Percentiles rank a stretch among this genome's conserved stretches.
Evolutionary conservation across 768 basidiomycete genomes (phyloP).

Genomic region (Atractiella rhizophila): DNA sequence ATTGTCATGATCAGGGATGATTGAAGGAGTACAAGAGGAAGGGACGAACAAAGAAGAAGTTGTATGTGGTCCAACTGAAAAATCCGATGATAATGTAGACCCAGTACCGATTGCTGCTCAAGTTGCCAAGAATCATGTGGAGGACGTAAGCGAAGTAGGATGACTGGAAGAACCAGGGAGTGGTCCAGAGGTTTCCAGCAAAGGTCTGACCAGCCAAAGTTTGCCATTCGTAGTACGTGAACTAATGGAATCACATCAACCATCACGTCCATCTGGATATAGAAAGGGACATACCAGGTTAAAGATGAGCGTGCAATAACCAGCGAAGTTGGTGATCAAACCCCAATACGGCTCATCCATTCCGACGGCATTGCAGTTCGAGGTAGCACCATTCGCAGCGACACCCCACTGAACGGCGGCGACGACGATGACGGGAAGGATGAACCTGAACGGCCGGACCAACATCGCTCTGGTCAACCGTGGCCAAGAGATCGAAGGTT

Average conservation of each 20-base stretch:
- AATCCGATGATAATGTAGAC: slow-evolving; percentile 16
- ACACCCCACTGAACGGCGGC: slow-evolving; percentile 18
- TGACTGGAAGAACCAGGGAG: slow-evolving; percentile 19
- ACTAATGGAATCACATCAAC: slow-evolving; percentile 3
- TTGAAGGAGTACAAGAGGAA: neutral
- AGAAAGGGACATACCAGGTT: slow-evolving; percentile 11
- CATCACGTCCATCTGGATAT: neutral
- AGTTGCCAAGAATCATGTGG: slow-evolving; percentile 19
- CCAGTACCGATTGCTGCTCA: slow-evolving; percentile 18
- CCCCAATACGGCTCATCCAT: slow-evolving; percentile 19
- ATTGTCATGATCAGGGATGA: neutral
- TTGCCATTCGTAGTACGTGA: slow-evolving; percentile 15
- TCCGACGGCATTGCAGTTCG: slow-evolving; percentile 17
- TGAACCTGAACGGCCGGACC: slow-evolving; percentile 18
- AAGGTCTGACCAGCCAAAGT: slow-evolving; percentile 17
- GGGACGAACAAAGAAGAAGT: slow-evolving; percentile 14
- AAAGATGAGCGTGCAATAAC: slow-evolving; percentile 17
- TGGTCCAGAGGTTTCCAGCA: slow-evolving; percentile 19
- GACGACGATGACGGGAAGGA: slow-evolving; percentile 18
- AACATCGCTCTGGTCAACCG: slow-evolving; percentile 18
- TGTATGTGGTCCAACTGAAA: slow-evolving; percentile 19
- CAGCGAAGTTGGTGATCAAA: slow-evolving; percentile 13
- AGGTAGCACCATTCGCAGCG: slow-evolving; percentile 12
- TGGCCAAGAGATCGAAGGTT: slow-evolving; percentile 15
- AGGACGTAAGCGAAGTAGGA: slow-evolving; percentile 15